These are phyloP conservation scores for Candida tropicalis DNA, from an alignment of 1,139 yeast species.

Conservation along the genomic window DNA sequence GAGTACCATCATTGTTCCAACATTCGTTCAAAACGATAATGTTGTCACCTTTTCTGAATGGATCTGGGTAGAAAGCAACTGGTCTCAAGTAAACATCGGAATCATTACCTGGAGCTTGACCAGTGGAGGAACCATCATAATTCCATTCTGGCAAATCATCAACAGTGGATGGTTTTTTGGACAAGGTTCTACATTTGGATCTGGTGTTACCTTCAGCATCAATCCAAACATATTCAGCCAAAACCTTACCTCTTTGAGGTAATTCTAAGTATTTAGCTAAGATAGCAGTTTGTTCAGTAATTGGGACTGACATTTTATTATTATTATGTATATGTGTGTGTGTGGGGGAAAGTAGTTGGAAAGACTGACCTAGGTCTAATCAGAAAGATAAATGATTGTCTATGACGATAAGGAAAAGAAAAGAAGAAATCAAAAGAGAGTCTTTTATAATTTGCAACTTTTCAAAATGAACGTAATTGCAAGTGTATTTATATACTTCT, in stretches of 20 bases:
- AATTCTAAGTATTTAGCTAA: conserved; percentile 81
- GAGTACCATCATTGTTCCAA: conserved; percentile 98
- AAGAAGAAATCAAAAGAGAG: neutral
- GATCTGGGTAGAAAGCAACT: conserved; percentile 91
- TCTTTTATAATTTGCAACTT: conserved; percentile 2
- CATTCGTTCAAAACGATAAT: conserved; percentile 93
- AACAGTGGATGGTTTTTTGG: conserved; percentile 65
- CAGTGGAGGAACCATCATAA: conserved; percentile 98
- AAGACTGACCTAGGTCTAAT: conserved; percentile 6
- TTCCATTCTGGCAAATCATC: conserved; percentile 98
- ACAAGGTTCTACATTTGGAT: conserved; percentile 90
- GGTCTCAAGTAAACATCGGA: conserved; percentile 95
- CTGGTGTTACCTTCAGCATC: conserved; percentile 92
- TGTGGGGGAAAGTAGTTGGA: neutral
- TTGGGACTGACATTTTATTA: conserved; percentile 36
- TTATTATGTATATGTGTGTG: conserved; percentile 7
- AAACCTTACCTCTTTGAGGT: conserved; percentile 81
- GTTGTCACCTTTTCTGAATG: conserved; percentile 98
- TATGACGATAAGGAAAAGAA: conserved; percentile 5
- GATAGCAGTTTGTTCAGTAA: conserved; percentile 72
- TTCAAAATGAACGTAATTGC: neutral
- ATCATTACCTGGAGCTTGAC: conserved; percentile 98
- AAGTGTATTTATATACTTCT: neutral
- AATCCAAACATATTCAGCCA: conserved; percentile 98
- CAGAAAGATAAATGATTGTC: conserved; percentile 3